Evolutionary conservation across 2,329 filamentous ascomycete genomes (phyloP), one percentile per base, ranked within the genome.

Genomic region (Colletotrichum sp.): DNA sequence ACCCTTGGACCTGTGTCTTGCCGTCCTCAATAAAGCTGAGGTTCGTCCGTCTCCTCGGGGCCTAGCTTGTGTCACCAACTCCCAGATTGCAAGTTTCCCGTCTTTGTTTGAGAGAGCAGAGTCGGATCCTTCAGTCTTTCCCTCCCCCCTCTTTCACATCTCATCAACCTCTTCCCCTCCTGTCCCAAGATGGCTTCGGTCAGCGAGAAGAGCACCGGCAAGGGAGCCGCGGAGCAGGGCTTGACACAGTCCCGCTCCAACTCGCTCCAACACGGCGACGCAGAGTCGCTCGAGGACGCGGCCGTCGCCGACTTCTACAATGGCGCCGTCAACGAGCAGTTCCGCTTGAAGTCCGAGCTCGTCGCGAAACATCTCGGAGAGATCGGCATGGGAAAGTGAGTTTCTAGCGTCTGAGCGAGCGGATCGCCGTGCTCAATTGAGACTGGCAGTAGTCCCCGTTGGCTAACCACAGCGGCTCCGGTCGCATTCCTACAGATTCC

Each of bases 281-380:
- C 44, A 6, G 71, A 63, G 16, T 73, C 73, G 6, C 70, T 65
- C 9, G 81, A 83, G 55, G 83, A 86, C 67, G 65, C 78, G 1
- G 78, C 80, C 15, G 77, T 81, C 59, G 79, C 80, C 34, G 81
- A 83, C 13, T 87, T 87, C 77, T 88, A 87, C 72, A 84, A 84
- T 10, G 77, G 71, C 39, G 78, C 81, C 8, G 79, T 83, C 24
- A 79, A 78, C 26, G 81, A 84, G 32, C 72, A 78, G 15, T 84
- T 84, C 68, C 81, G 82, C 3, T 72, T 83, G 39, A 84, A 84
- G 75, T 84, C 82, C 26, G 82, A 84, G 74, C 73, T 84, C 30
- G 78, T 84, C 36, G 78, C 82, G 9, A 71, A 81, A 24, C 80
- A 82, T 21, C 52, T 84, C 55, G 71, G 76, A 15, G 78, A 81